Conservation (phyloP, 345 rosid species). For the Trapa incisa region DNA sequence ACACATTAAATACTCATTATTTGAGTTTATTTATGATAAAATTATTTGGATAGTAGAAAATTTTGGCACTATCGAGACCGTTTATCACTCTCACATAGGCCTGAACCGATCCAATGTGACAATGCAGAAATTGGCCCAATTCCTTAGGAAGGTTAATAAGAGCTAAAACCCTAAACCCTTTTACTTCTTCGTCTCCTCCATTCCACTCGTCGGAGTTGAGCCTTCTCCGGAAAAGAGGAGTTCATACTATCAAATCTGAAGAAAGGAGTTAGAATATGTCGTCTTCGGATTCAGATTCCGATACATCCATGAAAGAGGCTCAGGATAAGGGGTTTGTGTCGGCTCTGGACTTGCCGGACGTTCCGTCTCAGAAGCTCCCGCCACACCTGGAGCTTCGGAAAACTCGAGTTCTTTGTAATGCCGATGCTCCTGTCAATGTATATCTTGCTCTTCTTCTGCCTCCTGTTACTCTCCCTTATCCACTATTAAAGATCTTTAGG, state of each 20-base stretch:
- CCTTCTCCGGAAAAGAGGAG: constrained; percentile 1
- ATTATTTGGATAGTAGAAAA: no score
- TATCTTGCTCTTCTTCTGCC: not conserved
- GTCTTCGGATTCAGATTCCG: constrained; percentile 7
- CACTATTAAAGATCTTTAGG: no score
- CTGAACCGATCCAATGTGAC: not conserved
- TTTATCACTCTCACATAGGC: not conserved
- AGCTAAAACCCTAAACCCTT: constrained; percentile 18
- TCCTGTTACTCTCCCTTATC: no score
- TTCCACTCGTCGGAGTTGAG: not conserved
- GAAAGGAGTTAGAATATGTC: not conserved
- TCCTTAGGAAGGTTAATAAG: not conserved
- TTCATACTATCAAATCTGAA: not conserved
- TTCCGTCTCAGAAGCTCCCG: constrained; percentile 54
- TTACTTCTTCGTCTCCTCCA: not conserved
- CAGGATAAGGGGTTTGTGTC: constrained; percentile 9
- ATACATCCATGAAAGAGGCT: constrained; percentile 12
- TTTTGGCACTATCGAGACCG: no score
- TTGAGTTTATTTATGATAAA: no score
- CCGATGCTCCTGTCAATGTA: constrained; percentile 68
- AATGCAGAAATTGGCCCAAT: not conserved
- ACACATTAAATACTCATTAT: no score
- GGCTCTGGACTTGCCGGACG: constrained; percentile 53
- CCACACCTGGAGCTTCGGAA: constrained; percentile 57
- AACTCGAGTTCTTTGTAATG: constrained; percentile 56